Evolutionary conservation across 768 basidiomycete genomes (phyloP), one percentile per base, ranked within the genome.

Genomic region (Pleurotus djamor): DNA sequence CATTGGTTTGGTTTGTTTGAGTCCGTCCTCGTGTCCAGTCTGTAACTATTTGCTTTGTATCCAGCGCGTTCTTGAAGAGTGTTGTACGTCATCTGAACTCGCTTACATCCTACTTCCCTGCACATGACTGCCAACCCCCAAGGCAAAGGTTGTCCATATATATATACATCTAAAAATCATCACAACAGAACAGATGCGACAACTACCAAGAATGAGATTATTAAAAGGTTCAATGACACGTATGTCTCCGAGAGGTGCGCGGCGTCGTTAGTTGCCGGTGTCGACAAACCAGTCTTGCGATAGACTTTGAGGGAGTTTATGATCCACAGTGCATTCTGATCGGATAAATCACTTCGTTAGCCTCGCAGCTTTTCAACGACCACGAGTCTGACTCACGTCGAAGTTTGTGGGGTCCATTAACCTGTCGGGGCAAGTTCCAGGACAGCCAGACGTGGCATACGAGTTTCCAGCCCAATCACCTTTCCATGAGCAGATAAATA

Each of bases 391-490:
- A 71, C 86, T 52, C 72, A 86, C 91, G 66, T 80, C 84, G 64
- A 92, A 92, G 68, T 91, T 92, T 2, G 67, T 66, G 1, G 91
- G 90, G 66, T 91, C 77, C 79, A 79, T 84, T 38, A 92, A 68
- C 59, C 77, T 77, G 9, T 81, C 79, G 16, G 78, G 67, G 65
- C 91, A 93, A 34, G 88, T 87, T 43, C 90, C 91, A 4, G 91
- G 89, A 64, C 91, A 92, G 16, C 81, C 81, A 1, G 80, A 86
- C 8, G 88, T 88, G 4, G 83, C 80, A 65, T 92, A 92, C 4
- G 88, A 86, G 68, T 91, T 91, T 32, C 90, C 91, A 13, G 91
- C 91, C 91, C 91, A 92, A 71, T 91, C 90, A 64, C 87, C 88
- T 90, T 51, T 10, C 61, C 41, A 17, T 8, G 57, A 17, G 33